Percentiles rank a stretch among this genome's conserved stretches.
Evolutionary conservation across 345 rosid genomes (phyloP).

Genomic region (Citrus mangshanensis): DNA sequence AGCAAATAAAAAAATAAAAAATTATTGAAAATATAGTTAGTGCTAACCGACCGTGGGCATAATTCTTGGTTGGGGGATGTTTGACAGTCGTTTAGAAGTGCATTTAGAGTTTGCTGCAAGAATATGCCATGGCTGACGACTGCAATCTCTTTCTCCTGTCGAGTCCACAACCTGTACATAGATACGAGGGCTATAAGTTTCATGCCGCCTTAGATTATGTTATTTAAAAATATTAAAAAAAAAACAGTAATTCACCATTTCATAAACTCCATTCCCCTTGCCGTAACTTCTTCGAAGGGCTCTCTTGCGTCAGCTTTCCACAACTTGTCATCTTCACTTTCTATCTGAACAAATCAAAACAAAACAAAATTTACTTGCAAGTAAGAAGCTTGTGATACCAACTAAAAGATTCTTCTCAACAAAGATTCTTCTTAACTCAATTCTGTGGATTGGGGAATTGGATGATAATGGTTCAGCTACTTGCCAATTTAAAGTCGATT

Average conservation of each 20-base stretch:
- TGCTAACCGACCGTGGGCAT: slow-evolving; percentile 30
- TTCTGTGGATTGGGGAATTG: not conserved
- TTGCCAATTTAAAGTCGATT: slow-evolving; percentile 68
- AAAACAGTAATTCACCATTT: slow-evolving; percentile 38
- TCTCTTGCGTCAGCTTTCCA: slow-evolving; percentile 60
- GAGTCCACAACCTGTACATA: slow-evolving; percentile 57
- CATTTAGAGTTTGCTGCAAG: slow-evolving; percentile 47
- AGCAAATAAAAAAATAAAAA: too few species aligned
- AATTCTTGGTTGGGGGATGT: slow-evolving; percentile 18
- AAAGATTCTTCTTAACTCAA: too few species aligned
- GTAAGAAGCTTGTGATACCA: not conserved
- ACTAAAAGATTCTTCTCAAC: too few species aligned
- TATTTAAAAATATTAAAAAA: too few species aligned
- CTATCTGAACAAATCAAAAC: slow-evolving; percentile 38
- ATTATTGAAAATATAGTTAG: not conserved
- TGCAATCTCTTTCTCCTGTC: slow-evolving; percentile 81
- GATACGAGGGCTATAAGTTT: not conserved
- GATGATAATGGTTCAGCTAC: not conserved
- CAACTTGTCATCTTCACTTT: slow-evolving; percentile 57
- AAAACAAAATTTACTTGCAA: too few species aligned
- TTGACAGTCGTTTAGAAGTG: slow-evolving; percentile 40
- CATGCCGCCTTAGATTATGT: not conserved
- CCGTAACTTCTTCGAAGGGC: slow-evolving; percentile 43
- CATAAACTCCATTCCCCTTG: slow-evolving; percentile 56
- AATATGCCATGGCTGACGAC: slow-evolving; percentile 71